Base-by-base conservation (phyloP, 2,329 filamentous ascomycete genomes). In the Passalora sequoiae region DNA sequence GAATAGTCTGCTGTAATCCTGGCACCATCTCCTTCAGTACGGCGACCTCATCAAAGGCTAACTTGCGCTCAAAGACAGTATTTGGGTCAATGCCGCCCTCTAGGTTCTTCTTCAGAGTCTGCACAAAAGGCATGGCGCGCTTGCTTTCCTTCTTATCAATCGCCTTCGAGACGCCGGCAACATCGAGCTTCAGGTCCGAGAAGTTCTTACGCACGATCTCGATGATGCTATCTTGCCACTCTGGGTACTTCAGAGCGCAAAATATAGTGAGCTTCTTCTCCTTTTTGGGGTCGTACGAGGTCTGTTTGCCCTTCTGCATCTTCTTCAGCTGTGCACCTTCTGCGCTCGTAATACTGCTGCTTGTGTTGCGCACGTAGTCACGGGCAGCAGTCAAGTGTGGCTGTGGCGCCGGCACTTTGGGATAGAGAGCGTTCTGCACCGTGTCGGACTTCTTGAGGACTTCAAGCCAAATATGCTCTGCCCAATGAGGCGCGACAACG, bases 51-150 rank as follows among this genome's bases (percentile, higher is more conserved):
- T 96, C 83, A 65, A 97, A 98, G 1, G 80, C 76, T 49, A 98
- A 73, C 68, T 91, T 87, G 54, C 89, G 78, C 62, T 91, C 81
- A 60, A 97, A 82, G 7, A 96, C 87, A 2, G 69, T 73, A 17
- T 77, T 70, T 10, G 91, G 80, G 49, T 86, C 84, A 21, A 60
- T 49, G 38, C 75, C 74, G 27, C 64, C 63, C 44, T 88, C 74
- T 43, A 98, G 77, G 40, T 86, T 80, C 66, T 79, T 86, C 82
- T 96, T 96, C 47, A 97, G 72, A 5, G 66, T 70, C 70, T 97
- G 89, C 38, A 96, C 83, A 61, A 96, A 97, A 0, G 92, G 92
- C 91, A 97, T 97, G 2, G 89, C 91, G 71, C 94, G 92, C 80
- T 97, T 98, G 77, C 89, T 88, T 69, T 94, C 86, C 61, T 88